These are phyloP conservation scores for Beverwykella pulmonaria DNA, from an alignment of 495 filamentous ascomycete genomes.

Conservation along the genomic window DNA sequence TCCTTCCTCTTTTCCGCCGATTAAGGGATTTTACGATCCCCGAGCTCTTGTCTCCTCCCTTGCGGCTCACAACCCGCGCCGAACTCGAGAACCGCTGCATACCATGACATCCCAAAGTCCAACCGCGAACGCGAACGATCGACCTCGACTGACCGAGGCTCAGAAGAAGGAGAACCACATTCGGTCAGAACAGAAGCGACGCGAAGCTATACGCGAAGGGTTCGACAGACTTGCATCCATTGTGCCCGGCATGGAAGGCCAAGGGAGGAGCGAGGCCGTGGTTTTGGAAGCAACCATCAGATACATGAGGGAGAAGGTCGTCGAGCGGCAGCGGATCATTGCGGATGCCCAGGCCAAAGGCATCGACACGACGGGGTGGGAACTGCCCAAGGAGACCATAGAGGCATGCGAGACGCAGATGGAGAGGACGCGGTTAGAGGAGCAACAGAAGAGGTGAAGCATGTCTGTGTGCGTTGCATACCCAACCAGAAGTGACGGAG, in stretches of 20 bases:
- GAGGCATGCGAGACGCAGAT: slow-evolving; percentile 15
- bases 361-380: slow-evolving; percentile 20
- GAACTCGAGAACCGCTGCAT: too few relatives aligned
- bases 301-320: slow-evolving; percentile 67
- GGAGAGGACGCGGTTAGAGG: slow-evolving; percentile 4
- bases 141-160: slow-evolving; percentile 77
- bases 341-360: slow-evolving; percentile 17
- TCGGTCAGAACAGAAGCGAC: slow-evolving; percentile 84
- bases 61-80: too few relatives aligned
- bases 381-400: slow-evolving; percentile 19
- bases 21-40: too few relatives aligned
- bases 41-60: too few relatives aligned
- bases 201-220: slow-evolving; percentile 81
- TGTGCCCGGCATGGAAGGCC: slow-evolving; percentile 80
- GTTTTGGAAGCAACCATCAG: slow-evolving; percentile 77
- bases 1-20: too few relatives aligned
- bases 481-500: background rate
- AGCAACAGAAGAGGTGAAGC: background rate
- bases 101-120: slow-evolving; percentile 35
- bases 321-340: slow-evolving; percentile 23
- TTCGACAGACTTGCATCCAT: slow-evolving; percentile 82
- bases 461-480: background rate
- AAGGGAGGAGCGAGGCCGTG: slow-evolving; percentile 81
- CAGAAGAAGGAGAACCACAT: slow-evolving; percentile 94
- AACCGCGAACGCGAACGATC: slow-evolving; percentile 48